These are phyloP conservation scores for Ceratocystiopsis brevicomis DNA, from an alignment of 2,329 filamentous ascomycete genomes.

Conservation along the genomic window DNA sequence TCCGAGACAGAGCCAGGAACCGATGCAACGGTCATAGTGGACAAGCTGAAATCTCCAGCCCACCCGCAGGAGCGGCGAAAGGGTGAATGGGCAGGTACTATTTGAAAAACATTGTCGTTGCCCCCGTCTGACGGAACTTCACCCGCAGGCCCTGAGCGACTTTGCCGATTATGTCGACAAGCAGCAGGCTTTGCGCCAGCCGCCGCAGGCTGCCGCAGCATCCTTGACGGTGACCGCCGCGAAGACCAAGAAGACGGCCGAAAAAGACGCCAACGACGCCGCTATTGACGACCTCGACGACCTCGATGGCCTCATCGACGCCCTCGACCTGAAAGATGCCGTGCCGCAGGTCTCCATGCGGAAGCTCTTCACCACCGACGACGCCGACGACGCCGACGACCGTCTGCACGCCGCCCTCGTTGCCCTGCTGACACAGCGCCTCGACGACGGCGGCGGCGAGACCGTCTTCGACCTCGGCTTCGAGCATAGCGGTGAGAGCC, in stretches of 20 bases:
- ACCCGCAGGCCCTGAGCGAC: constrained; percentile 56
- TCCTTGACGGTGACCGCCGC: too few relatives aligned
- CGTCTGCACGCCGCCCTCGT: constrained; percentile 43
- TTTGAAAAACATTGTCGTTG: too few relatives aligned
- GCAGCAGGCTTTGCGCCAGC: constrained; percentile 61
- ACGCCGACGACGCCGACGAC: constrained; percentile 34
- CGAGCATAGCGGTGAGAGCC: constrained; percentile 73
- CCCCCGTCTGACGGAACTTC: not conserved
- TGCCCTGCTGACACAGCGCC: constrained; percentile 44
- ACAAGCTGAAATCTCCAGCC: constrained; percentile 38
- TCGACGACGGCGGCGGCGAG: constrained; percentile 76
- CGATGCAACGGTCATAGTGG: too few relatives aligned
- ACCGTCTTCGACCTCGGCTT: constrained; percentile 80
- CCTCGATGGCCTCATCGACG: constrained; percentile 79
- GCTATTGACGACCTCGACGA: constrained; percentile 31
- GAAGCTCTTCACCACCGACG: constrained; percentile 44
- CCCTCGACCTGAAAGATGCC: constrained; percentile 61
- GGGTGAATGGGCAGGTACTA: constrained; percentile 54
- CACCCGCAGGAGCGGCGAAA: constrained; percentile 63
- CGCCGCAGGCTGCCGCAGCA: constrained; percentile 12
- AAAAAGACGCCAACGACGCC: constrained; percentile 8
- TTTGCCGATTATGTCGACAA: constrained; percentile 96
- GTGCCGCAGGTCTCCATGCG: constrained; percentile 50
- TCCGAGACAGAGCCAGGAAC: too few relatives aligned
- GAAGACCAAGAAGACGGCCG: too few relatives aligned